Base-by-base conservation (phyloP, 768 basidiomycete species). In the Tricholoma terreum region DNA sequence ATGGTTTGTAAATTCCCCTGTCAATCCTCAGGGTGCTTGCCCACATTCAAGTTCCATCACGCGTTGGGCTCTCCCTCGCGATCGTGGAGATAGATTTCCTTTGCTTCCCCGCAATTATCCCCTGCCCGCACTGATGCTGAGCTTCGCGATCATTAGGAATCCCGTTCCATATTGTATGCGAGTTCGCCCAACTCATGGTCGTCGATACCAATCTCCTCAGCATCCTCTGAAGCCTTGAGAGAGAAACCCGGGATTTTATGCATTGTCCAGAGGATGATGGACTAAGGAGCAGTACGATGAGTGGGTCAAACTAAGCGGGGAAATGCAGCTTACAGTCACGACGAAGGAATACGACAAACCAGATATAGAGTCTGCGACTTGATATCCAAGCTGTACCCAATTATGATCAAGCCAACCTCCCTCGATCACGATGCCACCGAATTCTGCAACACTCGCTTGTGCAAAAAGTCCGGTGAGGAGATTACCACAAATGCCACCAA, bases 391-490 rank as follows among this genome's bases (percentile, higher is more conserved):
- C 69, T 97, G 95, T 50, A 85, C 77, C 62, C 80, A 91, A 71
- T 91, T 79, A 65, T 86, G 83, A 71, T 92, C 85, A 57, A 97
- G 74, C 94, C 94, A 98, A 34, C 95, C 95, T 30, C 94, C 95
- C 50, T 77, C 69, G 60, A 89, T 89, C 0, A 19, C 27, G 1
- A 84, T 79, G 57, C 92, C 94, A 71, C 98, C 95, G 63, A 88
- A 90, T 50, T 76, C 80, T 21, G 94, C 91, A 33, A 97, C 79
- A 55, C 81, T 83, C 6, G 84, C 64, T 69, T 96, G 90, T 0
- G 94, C 93, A 66, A 97, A 98, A 31, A 96, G 77, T 22, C 82
- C 94, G 2, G 94, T 96, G 62, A 94, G 79, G 59, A 95, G 69
- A 69, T 92, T 93, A 15, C 90, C 91, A 50, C 89, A 81, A 34